These are phyloP conservation scores for Kickxella alabastrina DNA, from an alignment of 192 early-diverging fungal species.

Conservation along the genomic window DNA sequence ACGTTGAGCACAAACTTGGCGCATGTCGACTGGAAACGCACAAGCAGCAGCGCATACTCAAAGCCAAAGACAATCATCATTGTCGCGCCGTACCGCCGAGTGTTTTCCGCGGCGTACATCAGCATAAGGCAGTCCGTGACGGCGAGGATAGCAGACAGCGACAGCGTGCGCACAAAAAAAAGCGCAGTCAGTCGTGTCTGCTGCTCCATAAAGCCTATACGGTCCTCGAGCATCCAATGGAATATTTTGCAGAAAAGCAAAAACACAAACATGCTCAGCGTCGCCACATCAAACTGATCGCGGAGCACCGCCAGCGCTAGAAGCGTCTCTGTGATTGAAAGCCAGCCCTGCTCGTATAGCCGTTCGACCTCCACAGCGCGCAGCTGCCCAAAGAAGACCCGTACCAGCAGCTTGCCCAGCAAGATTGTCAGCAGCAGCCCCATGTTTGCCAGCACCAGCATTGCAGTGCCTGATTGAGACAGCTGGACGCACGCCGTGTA, in stretches of 20 bases:
- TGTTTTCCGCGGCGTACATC: slow-evolving; percentile 61
- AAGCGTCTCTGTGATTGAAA: slow-evolving; percentile 94
- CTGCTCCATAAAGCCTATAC: slow-evolving; percentile 76
- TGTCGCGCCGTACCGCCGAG: slow-evolving; percentile 64
- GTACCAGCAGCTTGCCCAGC: slow-evolving; percentile 69
- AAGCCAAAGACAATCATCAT: slow-evolving; percentile 99
- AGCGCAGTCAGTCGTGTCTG: slow-evolving; percentile 28
- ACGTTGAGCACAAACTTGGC: slow-evolving; percentile 86
- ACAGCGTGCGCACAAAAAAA: slow-evolving; percentile 25
- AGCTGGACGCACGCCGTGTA: slow-evolving; percentile 89
- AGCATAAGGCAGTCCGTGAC: slow-evolving; percentile 74
- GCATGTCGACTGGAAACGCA: slow-evolving; percentile 66
- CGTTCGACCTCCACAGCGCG: slow-evolving; percentile 95
- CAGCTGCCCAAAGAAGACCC: slow-evolving; percentile 87
- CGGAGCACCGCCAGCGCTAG: slow-evolving; percentile 94
- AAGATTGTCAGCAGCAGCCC: slow-evolving; percentile 75
- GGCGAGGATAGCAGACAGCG: slow-evolving; percentile 54
- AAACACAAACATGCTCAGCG: slow-evolving; percentile 79
- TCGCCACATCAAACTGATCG: slow-evolving; percentile 88
- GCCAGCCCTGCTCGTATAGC: slow-evolving; percentile 97
- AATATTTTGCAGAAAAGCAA: slow-evolving; percentile 91
- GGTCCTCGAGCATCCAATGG: slow-evolving; percentile 92
- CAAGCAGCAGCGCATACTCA: slow-evolving; percentile 89
- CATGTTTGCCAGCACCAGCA: slow-evolving; percentile 85
- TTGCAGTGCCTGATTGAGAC: slow-evolving; percentile 77